A percentile compares a stretch with the other conserved stretches of the same genome.
These are phyloP conservation scores for Suhomyces canberraensis DNA, from an alignment of 805 yeast species.

Conservation along the genomic window DNA sequence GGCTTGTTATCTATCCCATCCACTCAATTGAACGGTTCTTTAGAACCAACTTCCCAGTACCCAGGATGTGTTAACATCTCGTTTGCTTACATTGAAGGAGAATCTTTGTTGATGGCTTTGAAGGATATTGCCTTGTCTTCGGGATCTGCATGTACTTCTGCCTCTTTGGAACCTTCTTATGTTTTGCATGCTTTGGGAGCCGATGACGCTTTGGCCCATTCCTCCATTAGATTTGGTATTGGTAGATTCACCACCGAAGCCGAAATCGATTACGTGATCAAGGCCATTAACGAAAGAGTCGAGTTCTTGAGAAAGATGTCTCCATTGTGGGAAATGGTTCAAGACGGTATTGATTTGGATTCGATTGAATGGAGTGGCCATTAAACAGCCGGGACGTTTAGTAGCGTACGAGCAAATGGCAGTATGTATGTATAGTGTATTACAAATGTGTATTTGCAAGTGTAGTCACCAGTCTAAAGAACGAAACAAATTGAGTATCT, in stretches of 20 bases:
- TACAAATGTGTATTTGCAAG: too few species aligned
- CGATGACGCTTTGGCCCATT: slow-evolving; percentile 96
- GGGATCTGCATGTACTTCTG: slow-evolving; percentile 98
- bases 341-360: slow-evolving; percentile 93
- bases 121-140: slow-evolving; percentile 95
- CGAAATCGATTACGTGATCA: slow-evolving; percentile 89
- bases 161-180: slow-evolving; percentile 95
- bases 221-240: slow-evolving; percentile 95
- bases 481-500: too few species aligned
- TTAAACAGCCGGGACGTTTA: too few species aligned
- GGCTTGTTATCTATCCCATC: slow-evolving; percentile 81
- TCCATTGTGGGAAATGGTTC: slow-evolving; percentile 99
- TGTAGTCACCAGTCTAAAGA: too few species aligned
- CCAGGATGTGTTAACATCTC: slow-evolving; percentile 96
- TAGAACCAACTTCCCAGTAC: slow-evolving; percentile 46
- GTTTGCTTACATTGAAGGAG: slow-evolving; percentile 97
- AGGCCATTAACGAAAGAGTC: slow-evolving; percentile 86
- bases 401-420: too few species aligned
- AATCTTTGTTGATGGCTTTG: slow-evolving; percentile 93
- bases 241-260: slow-evolving; percentile 97
- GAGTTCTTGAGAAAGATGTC: slow-evolving; percentile 86
- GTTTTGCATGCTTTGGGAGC: slow-evolving; percentile 96
- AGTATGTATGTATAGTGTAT: too few species aligned
- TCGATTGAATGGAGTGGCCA: slow-evolving; percentile 98
- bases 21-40: slow-evolving; percentile 86